Percentiles rank a stretch among this genome's conserved stretches.
Conservation (phyloP, 2,329 filamentous ascomycete genomes). For the Cladosporium sp. region DNA sequence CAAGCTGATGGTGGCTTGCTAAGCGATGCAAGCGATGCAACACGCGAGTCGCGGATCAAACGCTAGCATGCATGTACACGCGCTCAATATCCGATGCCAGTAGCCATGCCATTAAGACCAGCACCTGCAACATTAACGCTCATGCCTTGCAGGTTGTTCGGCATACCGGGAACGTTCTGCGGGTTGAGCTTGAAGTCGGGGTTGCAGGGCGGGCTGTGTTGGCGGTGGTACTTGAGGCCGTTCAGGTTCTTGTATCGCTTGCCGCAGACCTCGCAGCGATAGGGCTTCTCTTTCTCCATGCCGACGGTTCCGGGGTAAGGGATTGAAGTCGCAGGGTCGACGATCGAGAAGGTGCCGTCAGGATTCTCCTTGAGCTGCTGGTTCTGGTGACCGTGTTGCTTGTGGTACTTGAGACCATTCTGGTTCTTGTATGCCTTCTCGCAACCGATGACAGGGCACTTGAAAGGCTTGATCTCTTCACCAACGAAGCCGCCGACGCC, state of each 20-base stretch:
- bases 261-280: slow-evolving; percentile 93
- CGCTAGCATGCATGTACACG: slow-evolving; percentile 21
- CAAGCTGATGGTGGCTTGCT: slow-evolving; percentile 17
- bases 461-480: slow-evolving; percentile 96
- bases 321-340: slow-evolving; percentile 90
- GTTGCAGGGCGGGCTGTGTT: slow-evolving; percentile 83
- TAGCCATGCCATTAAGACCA: slow-evolving; percentile 53
- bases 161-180: slow-evolving; percentile 35
- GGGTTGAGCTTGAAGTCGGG: slow-evolving; percentile 68
- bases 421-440: slow-evolving; percentile 99
- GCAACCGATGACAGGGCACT: slow-evolving; percentile 95
- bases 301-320: slow-evolving; percentile 94
- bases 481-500: slow-evolving; percentile 56
- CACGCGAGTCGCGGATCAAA: slow-evolving; percentile 14
- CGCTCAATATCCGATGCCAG: slow-evolving; percentile 40
- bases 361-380: slow-evolving; percentile 96
- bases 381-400: slow-evolving; percentile 88
- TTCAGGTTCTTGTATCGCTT: slow-evolving; percentile 99
- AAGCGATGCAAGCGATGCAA: slow-evolving; percentile 1
- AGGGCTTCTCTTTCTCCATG: slow-evolving; percentile 99
- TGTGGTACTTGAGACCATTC: slow-evolving; percentile 92
- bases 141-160: slow-evolving; percentile 45
- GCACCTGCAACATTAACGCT: slow-evolving; percentile 55
- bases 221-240: slow-evolving; percentile 84
- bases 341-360: slow-evolving; percentile 96